These are phyloP conservation scores for Gossypium australe DNA, from an alignment of 345 rosid genomes.

Conservation along the genomic window DNA sequence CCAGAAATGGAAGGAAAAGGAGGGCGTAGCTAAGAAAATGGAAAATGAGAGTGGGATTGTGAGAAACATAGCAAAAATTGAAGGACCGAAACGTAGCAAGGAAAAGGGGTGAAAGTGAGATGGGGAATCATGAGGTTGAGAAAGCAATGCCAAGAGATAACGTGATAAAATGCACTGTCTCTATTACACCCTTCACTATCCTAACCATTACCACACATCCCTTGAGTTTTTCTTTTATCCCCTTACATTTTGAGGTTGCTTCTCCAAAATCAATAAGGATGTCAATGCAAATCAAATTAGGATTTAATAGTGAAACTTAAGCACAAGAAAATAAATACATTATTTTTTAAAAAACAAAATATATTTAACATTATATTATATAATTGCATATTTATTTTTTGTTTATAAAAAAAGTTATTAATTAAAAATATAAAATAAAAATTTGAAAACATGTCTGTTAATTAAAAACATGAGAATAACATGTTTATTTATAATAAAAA, in stretches of 20 bases:
- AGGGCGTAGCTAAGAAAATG: not conserved
- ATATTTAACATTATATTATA: no score
- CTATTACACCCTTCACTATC: conserved; percentile 41
- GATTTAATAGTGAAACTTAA: no score
- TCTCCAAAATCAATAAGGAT: not conserved
- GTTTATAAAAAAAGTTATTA: no score
- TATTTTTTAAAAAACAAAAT: no score
- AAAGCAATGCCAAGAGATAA: conserved; percentile 52
- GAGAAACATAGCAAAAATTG: not conserved
- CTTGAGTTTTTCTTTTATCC: not conserved
- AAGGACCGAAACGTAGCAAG: not conserved
- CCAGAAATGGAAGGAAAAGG: not conserved
- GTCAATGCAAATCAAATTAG: no score
- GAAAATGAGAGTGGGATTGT: no score
- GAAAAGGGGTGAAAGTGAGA: not conserved
- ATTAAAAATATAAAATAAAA: no score
- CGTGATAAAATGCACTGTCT: conserved; percentile 42
- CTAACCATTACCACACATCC: conserved; percentile 28
- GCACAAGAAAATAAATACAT: no score
- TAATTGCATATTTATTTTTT: no score
- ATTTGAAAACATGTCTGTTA: no score
- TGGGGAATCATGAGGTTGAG: conserved; percentile 50
- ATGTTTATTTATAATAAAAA: no score
- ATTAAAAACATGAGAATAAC: no score
- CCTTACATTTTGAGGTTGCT: not conserved